phyloP scores from a whole-genome alignment of 2,329 filamentous ascomycete species.

The Verruconis gallopava region DNA sequence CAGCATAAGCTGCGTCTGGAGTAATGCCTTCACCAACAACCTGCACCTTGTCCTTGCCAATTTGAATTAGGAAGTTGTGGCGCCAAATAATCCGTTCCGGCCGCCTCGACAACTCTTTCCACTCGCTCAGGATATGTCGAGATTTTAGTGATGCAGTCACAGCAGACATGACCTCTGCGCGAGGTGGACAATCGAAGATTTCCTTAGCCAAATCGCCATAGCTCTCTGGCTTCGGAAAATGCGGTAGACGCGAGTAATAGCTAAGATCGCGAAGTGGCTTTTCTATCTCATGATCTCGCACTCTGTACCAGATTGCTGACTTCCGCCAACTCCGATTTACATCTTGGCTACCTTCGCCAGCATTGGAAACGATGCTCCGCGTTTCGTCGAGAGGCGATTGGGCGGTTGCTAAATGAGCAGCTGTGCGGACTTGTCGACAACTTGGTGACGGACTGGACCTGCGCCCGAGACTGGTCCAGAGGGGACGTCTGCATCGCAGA shows the following conservation, averaged over 20 bases:
- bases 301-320: background rate
- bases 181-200: background rate
- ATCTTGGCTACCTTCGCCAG: background rate
- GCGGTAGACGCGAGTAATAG: background rate
- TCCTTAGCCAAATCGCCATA: background rate
- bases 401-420: background rate
- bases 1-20: background rate
- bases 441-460: background rate
- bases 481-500: background rate
- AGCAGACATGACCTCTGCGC: background rate
- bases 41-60: background rate
- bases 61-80: background rate
- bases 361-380: background rate
- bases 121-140: background rate
- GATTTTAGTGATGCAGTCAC: background rate
- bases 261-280: background rate
- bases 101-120: background rate
- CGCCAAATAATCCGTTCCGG: background rate
- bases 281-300: background rate
- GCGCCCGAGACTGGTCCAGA: background rate
- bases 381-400: background rate
- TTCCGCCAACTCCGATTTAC: background rate
- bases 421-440: background rate
- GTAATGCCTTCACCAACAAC: background rate
- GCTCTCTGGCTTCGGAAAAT: background rate